Percentiles rank a stretch among this genome's conserved stretches.
Evolutionary conservation across 345 rosid species (phyloP).

Genomic region (Corymbia maculata): DNA sequence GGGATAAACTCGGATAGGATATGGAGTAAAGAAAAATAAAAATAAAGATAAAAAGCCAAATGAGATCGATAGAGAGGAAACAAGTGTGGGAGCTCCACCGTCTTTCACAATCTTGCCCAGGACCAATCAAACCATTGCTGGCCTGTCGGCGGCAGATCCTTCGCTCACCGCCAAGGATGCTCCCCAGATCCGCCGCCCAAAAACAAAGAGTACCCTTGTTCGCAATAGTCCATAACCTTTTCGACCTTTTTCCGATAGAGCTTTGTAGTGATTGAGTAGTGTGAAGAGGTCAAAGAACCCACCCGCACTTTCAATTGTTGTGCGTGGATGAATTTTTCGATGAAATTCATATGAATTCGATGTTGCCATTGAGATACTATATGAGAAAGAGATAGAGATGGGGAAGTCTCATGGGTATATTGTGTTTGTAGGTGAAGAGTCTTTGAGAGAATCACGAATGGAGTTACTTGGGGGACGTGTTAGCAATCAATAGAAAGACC

Average conservation of each 20-base stretch:
- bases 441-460: background rate
- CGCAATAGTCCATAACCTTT: background rate
- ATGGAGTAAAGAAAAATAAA: too few relatives aligned
- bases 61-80: background rate
- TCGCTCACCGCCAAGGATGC: background rate
- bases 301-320: background rate
- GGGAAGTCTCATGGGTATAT: background rate
- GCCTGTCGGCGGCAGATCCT: background rate
- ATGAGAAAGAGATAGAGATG: background rate
- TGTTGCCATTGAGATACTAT: background rate
- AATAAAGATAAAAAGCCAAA: background rate
- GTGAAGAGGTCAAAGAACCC: background rate
- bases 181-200: background rate
- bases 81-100: background rate
- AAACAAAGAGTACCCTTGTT: background rate
- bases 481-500: too few relatives aligned
- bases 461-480: too few relatives aligned
- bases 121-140: rapidly evolving
- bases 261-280: background rate
- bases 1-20: background rate
- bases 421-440: background rate
- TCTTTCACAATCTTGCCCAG: background rate
- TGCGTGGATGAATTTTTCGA: background rate
- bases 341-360: background rate
- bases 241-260: background rate